Evolutionary conservation across 2,329 filamentous ascomycete species (phyloP).

Genomic region (Cladorrhinum sp.): DNA sequence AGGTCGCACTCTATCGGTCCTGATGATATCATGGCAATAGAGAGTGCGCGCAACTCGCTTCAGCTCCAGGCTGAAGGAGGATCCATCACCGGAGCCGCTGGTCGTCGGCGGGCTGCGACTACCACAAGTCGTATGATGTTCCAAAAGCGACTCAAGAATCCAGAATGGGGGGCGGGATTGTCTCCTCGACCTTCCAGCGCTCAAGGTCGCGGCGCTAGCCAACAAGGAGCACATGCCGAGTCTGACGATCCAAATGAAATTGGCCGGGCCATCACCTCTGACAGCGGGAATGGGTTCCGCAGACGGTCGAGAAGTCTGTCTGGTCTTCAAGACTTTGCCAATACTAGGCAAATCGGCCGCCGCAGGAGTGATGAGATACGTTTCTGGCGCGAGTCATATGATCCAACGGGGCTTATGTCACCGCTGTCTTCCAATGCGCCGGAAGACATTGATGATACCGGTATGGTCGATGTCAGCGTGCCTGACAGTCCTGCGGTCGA

Average conservation of each 20-base stretch:
- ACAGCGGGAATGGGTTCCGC: slow-evolving; percentile 39
- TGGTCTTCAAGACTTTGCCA: slow-evolving; percentile 45
- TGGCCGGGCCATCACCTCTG: slow-evolving; percentile 60
- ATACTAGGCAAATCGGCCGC: slow-evolving; percentile 34
- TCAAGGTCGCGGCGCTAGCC: slow-evolving; percentile 47
- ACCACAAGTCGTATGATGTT: slow-evolving; percentile 39
- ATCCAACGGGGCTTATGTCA: slow-evolving; percentile 45
- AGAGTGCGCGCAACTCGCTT: slow-evolving; percentile 52
- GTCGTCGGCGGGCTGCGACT: slow-evolving; percentile 39
- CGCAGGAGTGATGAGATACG: slow-evolving; percentile 62
- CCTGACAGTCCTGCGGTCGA: slow-evolving; percentile 34
- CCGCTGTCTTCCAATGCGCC: slow-evolving; percentile 45
- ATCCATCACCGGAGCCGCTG: neutral
- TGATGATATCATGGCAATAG: slow-evolving; percentile 52
- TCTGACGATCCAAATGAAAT: slow-evolving; percentile 52
- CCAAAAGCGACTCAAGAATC: slow-evolving; percentile 33
- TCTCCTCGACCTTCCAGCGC: slow-evolving; percentile 61
- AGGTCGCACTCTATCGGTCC: slow-evolving; percentile 60
- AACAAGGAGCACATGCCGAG: slow-evolving; percentile 11
- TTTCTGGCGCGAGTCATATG: slow-evolving; percentile 62
- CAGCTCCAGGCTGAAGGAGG: slow-evolving; percentile 41
- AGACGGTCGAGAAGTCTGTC: slow-evolving; percentile 60
- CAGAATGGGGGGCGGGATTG: slow-evolving; percentile 49
- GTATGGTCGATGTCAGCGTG: slow-evolving; percentile 31
- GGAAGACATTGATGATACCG: slow-evolving; percentile 32